Evolutionary conservation across 257 asterid genomes (phyloP).

Genomic region (Knoxia roxburghii): DNA sequence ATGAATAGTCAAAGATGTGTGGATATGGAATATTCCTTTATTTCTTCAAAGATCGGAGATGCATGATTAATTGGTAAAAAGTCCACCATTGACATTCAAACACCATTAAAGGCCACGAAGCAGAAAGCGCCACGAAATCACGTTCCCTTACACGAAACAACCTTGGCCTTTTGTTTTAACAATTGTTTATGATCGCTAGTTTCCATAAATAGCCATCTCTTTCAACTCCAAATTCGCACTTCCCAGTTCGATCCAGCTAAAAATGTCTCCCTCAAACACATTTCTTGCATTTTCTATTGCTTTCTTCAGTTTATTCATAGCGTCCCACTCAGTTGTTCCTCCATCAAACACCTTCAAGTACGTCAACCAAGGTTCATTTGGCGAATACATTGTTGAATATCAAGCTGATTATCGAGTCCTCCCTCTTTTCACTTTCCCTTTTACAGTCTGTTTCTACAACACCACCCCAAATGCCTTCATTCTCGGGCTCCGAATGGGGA

Average conservation of each 20-base stretch:
- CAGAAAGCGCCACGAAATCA: constrained; percentile 1
- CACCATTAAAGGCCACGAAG: constrained; percentile 6
- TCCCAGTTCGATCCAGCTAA: neutral
- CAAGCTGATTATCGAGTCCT: constrained; percentile 12
- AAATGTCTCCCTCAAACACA: constrained; percentile 4
- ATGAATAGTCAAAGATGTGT: neutral
- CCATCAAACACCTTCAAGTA: constrained; percentile 23
- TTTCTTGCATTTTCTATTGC: constrained; percentile 9
- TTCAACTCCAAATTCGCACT: no score
- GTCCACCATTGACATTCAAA: constrained; percentile 1
- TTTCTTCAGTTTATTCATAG: neutral
- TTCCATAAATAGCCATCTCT: neutral
- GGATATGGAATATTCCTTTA: no score
- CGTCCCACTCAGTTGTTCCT: constrained; percentile 22
- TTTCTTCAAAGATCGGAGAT: no score
- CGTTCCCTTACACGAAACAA: neutral
- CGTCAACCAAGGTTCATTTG: constrained; percentile 26
- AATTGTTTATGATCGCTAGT: no score
- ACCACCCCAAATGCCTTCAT: constrained; percentile 28
- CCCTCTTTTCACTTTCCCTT: constrained; percentile 17
- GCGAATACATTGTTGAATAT: constrained; percentile 23
- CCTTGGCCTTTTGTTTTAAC: no score
- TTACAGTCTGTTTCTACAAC: constrained; percentile 25
- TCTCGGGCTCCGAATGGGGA: constrained; percentile 31
- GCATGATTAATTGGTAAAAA: neutral